Evolutionary conservation across 2,329 filamentous ascomycete species (phyloP), one percentile per base, ranked within the genome.

Genomic region (Beauveria sp.): DNA sequence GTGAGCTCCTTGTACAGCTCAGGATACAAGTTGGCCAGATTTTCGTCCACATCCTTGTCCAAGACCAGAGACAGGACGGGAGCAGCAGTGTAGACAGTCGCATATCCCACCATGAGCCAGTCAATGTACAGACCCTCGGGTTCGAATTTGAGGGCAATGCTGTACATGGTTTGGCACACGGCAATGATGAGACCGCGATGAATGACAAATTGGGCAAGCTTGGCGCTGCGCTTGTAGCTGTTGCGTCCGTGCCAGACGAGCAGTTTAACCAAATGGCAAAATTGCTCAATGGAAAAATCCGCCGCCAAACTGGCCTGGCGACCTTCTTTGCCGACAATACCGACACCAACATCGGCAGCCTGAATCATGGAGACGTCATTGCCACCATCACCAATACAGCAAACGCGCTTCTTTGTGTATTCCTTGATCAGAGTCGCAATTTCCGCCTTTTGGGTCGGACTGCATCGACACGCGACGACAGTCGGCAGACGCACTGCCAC

Each of bases 361-460:
- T 98, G 95, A 67, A 99, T 99, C 95, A 99, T 99, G 67, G 89
- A 93, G 5, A 99, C 95, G 72, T 99, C 96, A 75, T 99, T 99
- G 68, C 96, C 95, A 66, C 95, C 95, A 70, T 99, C 95, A 43
- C 95, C 95, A 67, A 99, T 99, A 71, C 95, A 98, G 76, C 93
- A 96, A 18, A 98, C 90, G 16, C 96, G 89, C 75, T 98, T 98
- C 74, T 91, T 92, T 22, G 95, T 99, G 74, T 91, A 88, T 56
- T 89, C 85, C 64, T 93, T 91, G 76, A 99, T 99, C 54, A 98
- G 83, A 66, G 85, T 86, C 10, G 96, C 95, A 45, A 99, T 83
- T 68, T 98, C 93, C 47, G 95, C 96, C 74, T 99, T 99, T 70
- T 99, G 95, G 0, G 91, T 97, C 0, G 95, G 96, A 8, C 92